A percentile compares a stretch with the other conserved stretches of the same genome.
Evolutionary conservation across 1,284 basidiomycete species (phyloP).

Genomic region (Puccinia brachypodii): DNA sequence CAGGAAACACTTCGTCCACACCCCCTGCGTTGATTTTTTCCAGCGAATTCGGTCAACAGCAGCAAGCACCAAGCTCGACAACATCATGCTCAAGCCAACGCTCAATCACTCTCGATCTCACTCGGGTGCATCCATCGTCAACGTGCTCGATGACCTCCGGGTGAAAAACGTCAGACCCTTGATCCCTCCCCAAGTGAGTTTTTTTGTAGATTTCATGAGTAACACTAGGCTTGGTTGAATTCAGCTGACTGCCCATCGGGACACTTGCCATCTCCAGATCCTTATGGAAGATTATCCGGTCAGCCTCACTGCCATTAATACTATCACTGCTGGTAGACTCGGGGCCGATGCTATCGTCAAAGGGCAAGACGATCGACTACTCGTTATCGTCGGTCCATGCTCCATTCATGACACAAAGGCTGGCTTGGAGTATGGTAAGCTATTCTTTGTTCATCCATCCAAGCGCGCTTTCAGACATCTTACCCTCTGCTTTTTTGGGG

Average conservation of each 20-base stretch:
- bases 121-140: constrained; percentile 14
- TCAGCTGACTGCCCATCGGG: neutral
- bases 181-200: constrained; percentile 64
- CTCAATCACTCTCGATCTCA: constrained; percentile 25
- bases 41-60: constrained; percentile 15
- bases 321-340: constrained; percentile 42
- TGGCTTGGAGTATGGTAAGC: constrained; percentile 25
- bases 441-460: neutral
- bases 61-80: neutral
- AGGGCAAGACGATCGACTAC: constrained; percentile 80
- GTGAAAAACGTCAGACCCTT: constrained; percentile 81
- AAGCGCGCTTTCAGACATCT: neutral
- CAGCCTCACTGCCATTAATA: constrained; percentile 56
- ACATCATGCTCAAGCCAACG: neutral
- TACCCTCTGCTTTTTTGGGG: neutral
- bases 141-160: constrained; percentile 72
- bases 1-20: too few relatives aligned
- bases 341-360: constrained; percentile 69
- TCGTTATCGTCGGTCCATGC: constrained; percentile 83
- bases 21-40: too few relatives aligned
- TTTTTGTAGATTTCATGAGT: neutral
- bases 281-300: constrained; percentile 15
- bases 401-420: constrained; percentile 56
- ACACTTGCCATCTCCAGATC: constrained; percentile 2
- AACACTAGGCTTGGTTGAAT: neutral